Base-by-base conservation (phyloP, 2,329 filamentous ascomycete genomes). In the Blastomyces silverae region DNA sequence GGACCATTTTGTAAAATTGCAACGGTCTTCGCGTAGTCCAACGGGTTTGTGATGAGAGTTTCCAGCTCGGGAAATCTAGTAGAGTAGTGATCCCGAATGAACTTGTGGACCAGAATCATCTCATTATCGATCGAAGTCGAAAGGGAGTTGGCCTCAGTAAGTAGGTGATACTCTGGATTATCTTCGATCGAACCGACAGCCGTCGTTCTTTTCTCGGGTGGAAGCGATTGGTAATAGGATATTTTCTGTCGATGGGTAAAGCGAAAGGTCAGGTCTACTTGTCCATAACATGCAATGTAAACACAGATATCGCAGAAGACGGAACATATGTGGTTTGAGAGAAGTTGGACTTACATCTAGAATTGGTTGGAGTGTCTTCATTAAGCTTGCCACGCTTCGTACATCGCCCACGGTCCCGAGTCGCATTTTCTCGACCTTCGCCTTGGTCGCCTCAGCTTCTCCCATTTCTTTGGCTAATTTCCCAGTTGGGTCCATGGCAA, bases 11-110 rank as follows among this genome's bases (percentile, higher is more conserved):
- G 89, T 67, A 99, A 85, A 69, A 97, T 95, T 3, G 91, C 88
- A 10, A 97, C 94, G 0, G 94, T 91, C 79, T 96, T 96, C 37
- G 93, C 92, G 78, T 97, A 99, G 74, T 97, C 91, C 61, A 97
- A 83, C 1, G 94, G 92, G 71, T 93, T 96, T 65, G 90, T 91
- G 66, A 99, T 89, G 44, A 99, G 85, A 22, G 85, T 86, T 76
- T 99, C 94, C 52, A 99, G 85, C 77, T 97, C 93, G 0, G 94
- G 93, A 72, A 97, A 99, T 66, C 93, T 87, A 22, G 89, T 84
- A 11, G 92, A 96, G 79, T 99, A 99, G 78, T 97, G 91, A 73
- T 99, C 94, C 72, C 93, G 87, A 66, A 97, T 91, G 76, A 91
- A 95, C 79, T 99, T 99, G 82, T 99, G 94, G 28, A 97, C 90